Evolutionary conservation across 1,139 yeast genomes (phyloP).

Genomic region (Pichia norvegensis): DNA sequence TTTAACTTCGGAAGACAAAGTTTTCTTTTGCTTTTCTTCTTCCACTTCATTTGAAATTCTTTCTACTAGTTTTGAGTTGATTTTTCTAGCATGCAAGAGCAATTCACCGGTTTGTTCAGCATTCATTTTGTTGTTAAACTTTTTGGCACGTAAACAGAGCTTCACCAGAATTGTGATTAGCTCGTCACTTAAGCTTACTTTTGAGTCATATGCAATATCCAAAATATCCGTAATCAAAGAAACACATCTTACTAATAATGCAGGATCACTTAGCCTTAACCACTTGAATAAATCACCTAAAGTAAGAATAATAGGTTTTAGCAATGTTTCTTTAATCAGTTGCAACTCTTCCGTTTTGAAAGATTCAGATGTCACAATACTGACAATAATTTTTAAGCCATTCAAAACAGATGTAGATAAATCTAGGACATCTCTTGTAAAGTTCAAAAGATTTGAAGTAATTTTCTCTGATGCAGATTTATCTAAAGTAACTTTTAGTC

Average conservation of each 20-base stretch:
- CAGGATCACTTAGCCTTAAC: slow-evolving; percentile 74
- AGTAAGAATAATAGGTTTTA: slow-evolving; percentile 38
- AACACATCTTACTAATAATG: slow-evolving; percentile 69
- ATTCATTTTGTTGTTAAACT: slow-evolving; percentile 55
- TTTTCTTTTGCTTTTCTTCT: slow-evolving; percentile 29
- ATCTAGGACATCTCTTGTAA: slow-evolving; percentile 81
- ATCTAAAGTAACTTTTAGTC: slow-evolving; percentile 16
- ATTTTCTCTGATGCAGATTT: slow-evolving; percentile 19
- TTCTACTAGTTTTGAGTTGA: slow-evolving; percentile 48
- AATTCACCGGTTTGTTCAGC: slow-evolving; percentile 53
- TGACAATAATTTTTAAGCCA: slow-evolving; percentile 51
- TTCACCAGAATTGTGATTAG: slow-evolving; percentile 50
- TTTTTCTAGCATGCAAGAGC: slow-evolving; percentile 46
- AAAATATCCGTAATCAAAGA: slow-evolving; percentile 59
- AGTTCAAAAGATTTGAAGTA: slow-evolving; percentile 29
- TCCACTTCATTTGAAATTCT: slow-evolving; percentile 41
- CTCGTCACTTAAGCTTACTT: slow-evolving; percentile 35
- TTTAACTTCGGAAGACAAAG: slow-evolving; percentile 16
- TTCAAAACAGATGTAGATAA: slow-evolving; percentile 61
- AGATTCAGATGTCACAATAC: slow-evolving; percentile 27
- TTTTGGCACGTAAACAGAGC: slow-evolving; percentile 58
- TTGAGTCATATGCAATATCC: slow-evolving; percentile 49
- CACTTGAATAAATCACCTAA: slow-evolving; percentile 63
- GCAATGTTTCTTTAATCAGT: slow-evolving; percentile 23
- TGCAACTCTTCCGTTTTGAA: slow-evolving; percentile 10